Percentiles rank a stretch among this genome's conserved stretches.
Evolutionary conservation across 2,329 filamentous ascomycete genomes (phyloP).

Genomic region (Aspergillus neotritici): DNA sequence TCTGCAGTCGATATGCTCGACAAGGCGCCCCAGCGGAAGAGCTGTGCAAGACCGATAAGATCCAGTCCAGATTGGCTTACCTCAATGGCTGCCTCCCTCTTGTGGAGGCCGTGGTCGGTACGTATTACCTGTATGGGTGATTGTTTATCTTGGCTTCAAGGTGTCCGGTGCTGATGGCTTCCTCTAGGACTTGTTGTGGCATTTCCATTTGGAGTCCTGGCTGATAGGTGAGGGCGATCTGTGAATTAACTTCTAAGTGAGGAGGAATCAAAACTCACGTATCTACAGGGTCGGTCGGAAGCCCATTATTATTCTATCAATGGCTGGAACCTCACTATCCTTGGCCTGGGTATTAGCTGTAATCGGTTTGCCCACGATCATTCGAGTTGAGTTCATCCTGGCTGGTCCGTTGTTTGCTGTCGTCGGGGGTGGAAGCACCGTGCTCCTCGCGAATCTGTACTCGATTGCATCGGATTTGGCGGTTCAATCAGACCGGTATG

Average conservation of each 20-base stretch:
- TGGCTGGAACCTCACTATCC: not conserved
- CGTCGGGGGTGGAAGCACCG: conserved; percentile 6
- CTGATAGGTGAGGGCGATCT: conserved; percentile 1
- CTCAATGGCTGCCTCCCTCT: conserved; percentile 5
- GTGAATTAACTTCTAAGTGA: not conserved
- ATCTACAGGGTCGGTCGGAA: not conserved
- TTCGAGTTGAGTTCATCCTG: not conserved
- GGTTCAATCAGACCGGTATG: conserved; percentile 4
- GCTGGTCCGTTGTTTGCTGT: not conserved
- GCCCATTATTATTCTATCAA: not conserved
- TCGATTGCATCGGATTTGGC: conserved; percentile 7
- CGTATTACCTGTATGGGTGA: not conserved
- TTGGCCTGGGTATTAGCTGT: not conserved
- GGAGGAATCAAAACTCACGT: conserved; percentile 2
- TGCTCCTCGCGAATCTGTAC: conserved; percentile 6
- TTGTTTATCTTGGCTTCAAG: not conserved
- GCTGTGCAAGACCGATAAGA: conserved; percentile 3
- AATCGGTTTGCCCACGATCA: not conserved
- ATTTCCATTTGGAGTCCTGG: conserved; percentile 8
- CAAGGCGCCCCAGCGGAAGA: not conserved
- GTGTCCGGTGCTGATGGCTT: not conserved
- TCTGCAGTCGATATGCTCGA: conserved; percentile 2
- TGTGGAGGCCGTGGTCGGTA: conserved; percentile 6
- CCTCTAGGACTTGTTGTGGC: conserved; percentile 3
- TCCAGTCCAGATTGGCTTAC: conserved; percentile 7